Conservation (phyloP, 441 rosid genomes). For the Theobroma grandiflorum region DNA sequence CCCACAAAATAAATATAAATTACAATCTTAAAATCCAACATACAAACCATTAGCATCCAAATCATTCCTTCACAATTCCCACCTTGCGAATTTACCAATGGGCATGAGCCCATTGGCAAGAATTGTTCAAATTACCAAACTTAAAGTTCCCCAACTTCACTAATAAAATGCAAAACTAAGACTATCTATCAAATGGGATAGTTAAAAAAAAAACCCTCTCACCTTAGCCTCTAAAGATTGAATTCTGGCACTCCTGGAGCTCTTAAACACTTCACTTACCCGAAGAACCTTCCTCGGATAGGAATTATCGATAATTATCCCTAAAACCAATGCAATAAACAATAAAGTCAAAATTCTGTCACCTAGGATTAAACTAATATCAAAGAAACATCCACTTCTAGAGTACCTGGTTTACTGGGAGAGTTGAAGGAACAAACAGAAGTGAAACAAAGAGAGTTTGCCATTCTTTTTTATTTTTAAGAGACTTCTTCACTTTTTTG, state of each 20-base stretch:
- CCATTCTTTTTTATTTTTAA: slow-evolving; percentile 45
- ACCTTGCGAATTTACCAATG: background rate
- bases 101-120: background rate
- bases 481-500: slow-evolving; percentile 9
- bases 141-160: background rate
- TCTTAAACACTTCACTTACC: slow-evolving; percentile 51
- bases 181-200: background rate
- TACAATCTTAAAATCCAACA: background rate
- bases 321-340: slow-evolving; percentile 28
- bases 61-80: slow-evolving; percentile 15
- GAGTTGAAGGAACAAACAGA: slow-evolving; percentile 50
- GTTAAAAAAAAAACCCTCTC: slow-evolving; percentile 24
- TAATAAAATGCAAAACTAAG: slow-evolving; percentile 5
- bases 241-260: slow-evolving; percentile 48
- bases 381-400: background rate
- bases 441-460: slow-evolving; percentile 57
- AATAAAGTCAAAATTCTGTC: background rate
- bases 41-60: slow-evolving; percentile 5
- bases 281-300: slow-evolving; percentile 55
- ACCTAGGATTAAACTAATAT: background rate
- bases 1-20: background rate
- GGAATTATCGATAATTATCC: slow-evolving; percentile 40
- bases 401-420: slow-evolving; percentile 54
- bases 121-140: background rate
- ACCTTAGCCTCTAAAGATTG: slow-evolving; percentile 73